Conservation (phyloP, 106 monocot species). For the Allium fistulosum region DNA sequence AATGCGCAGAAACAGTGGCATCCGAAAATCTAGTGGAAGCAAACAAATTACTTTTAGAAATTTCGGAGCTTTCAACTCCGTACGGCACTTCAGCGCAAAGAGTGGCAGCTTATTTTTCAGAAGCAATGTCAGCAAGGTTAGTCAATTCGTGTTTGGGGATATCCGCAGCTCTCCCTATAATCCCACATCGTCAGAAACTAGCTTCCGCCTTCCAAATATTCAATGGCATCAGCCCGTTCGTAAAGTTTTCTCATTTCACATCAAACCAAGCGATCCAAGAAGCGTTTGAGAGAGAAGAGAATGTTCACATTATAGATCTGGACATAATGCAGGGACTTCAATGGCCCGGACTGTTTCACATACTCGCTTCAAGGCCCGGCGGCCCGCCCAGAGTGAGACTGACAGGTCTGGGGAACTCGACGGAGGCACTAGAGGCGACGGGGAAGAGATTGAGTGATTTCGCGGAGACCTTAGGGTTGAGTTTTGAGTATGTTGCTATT, state of each 20-base stretch:
- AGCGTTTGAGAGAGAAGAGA: constrained; percentile 75
- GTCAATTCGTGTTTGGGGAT: constrained; percentile 84
- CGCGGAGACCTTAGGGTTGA: constrained; percentile 77
- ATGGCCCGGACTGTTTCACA: constrained; percentile 92
- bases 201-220: constrained; percentile 90
- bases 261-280: constrained; percentile 97
- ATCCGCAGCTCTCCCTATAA: constrained; percentile 57
- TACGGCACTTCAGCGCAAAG: constrained; percentile 94
- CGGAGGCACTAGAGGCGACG: constrained; percentile 80
- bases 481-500: constrained; percentile 78
- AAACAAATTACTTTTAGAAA: constrained; percentile 64
- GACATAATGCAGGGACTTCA: constrained; percentile 98
- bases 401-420: constrained; percentile 76
- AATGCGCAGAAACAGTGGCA: constrained; percentile 86
- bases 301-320: constrained; percentile 91
- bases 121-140: constrained; percentile 91
- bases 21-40: constrained; percentile 91
- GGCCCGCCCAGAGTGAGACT: constrained; percentile 76
- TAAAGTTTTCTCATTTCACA: constrained; percentile 97
- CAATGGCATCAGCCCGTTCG: constrained; percentile 88
- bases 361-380: constrained; percentile 74
- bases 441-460: constrained; percentile 88
- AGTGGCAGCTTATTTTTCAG: constrained; percentile 96
- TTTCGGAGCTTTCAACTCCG: constrained; percentile 89
- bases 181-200: constrained; percentile 47